Base-by-base conservation (phyloP, 768 basidiomycete genomes). In the Leccinum disarticulatum region DNA sequence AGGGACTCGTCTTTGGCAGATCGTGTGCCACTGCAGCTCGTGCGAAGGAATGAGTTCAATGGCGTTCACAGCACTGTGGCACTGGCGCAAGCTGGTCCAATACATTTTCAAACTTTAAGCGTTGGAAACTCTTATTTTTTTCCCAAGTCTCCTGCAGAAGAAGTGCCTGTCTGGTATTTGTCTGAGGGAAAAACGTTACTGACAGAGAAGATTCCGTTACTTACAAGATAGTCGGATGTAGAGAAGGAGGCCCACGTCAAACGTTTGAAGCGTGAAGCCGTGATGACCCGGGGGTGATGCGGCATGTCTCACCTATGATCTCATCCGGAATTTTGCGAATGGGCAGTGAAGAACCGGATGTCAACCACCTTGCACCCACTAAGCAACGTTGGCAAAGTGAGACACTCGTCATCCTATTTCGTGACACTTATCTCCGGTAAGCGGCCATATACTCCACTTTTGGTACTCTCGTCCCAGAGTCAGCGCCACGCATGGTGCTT, bases 281-380 rank as follows among this genome's bases (percentile, higher is more conserved):
- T 36, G 31, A 54, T 13, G 57, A 50, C n/a, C 31, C 47, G 56
- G 59, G 56, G 14, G 25, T 55, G 27, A 35, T 38, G 35, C 27
- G 22, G 27, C 22, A 36, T 65, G 63, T 67, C 54, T 68, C 66
- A 68, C 66, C 51, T 48, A 17, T 54, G 56, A 56, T 43, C 41
- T 54, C 55, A 46, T 62, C 48, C 36, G 38, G 30, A 54, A 54
- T 15, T 31, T 50, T 55, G 38, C 49, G 55, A 19, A 50, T 47
- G 35, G 48, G 15, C 19, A 19, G 48, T 43, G 17, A 63, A 38
- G 28, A 56, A 28, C 52, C 38, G 48, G 43, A 50, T 15, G 56
- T 9, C 50, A 52, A 41, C 25, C 33, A n/a, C 14, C 19, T 31
- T 47, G 52, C 15, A 41, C 36, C 36, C 27, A 49, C 25, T 22